Base-by-base conservation (phyloP, 768 basidiomycete genomes). In the Mycena galericulata region DNA sequence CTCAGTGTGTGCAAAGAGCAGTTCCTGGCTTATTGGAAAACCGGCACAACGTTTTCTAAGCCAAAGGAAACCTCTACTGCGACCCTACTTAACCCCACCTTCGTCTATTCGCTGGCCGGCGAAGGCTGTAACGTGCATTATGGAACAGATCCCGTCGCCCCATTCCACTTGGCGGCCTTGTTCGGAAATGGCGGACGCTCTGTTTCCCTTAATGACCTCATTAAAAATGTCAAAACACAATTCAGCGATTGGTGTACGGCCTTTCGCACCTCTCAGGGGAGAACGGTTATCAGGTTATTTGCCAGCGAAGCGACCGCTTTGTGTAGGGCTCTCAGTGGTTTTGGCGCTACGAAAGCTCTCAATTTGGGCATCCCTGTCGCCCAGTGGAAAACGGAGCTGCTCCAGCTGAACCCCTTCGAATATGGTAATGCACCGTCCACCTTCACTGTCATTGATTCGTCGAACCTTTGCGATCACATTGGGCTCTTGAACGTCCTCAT, bases 381-480 rank as follows among this genome's bases (percentile, higher is more conserved):
- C 1, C 74, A 75, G 4, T 86, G 83, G 84, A 80, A 60, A 14
- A 60, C 68, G 15, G 50, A 65, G n/a, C 40, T 30, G 18, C 34
- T 34, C 29, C 65, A 30, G 79, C 50, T 69, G 12, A 43, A 65
- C 34, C 57, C 17, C 8, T 30, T 5, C 1, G 67, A 69, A 46
- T 69, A 69, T 24, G 32, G n/a, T 17, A n/a, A 47, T 27, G 57
- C 83, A 2, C 85, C 86, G 1, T 36, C 74, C 11, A 50, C 62
- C 2, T 88, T 87, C 70, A 77, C 83, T 64, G 78, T 85, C 59
- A 83, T 88, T 38, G 85, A 88, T 36, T 83, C 86, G 0, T 87
- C 86, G 22, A 87, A 87, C 64, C 75, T 88, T 29, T 68, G 75
- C 1, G 86, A 88, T 70, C 84, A 85, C 69, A 30, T 84, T n/a